These are phyloP conservation scores for Conticribra guillardii DNA, from an alignment of 108 stramenopile species.

Conservation along the genomic window DNA sequence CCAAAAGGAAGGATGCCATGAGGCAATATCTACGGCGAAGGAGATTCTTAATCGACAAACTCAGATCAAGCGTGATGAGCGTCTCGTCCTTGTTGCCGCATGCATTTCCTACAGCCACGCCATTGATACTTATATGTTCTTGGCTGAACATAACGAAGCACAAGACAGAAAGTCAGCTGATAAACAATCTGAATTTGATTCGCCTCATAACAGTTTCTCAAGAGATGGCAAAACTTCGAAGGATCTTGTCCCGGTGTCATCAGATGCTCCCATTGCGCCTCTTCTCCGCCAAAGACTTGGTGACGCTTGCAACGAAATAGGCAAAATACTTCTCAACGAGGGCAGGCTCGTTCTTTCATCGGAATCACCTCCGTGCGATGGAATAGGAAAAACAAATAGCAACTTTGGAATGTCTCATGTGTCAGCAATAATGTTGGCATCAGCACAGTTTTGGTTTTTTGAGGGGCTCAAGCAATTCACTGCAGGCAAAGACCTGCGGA, in stretches of 20 bases:
- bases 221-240: neutral
- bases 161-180: constrained; percentile 5
- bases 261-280: constrained; percentile 32
- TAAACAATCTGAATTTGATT: neutral
- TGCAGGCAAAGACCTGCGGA: constrained; percentile 62
- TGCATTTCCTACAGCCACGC: constrained; percentile 73
- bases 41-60: constrained; percentile 56
- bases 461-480: constrained; percentile 71
- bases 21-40: constrained; percentile 50
- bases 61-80: constrained; percentile 64
- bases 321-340: constrained; percentile 69
- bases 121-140: constrained; percentile 47
- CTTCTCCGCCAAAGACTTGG: constrained; percentile 81
- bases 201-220: neutral
- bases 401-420: constrained; percentile 38
- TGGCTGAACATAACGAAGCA: constrained; percentile 15
- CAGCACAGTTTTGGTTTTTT: constrained; percentile 85
- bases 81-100: constrained; percentile 79
- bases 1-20: constrained; percentile 44
- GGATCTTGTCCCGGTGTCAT: neutral
- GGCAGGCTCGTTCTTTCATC: constrained; percentile 56
- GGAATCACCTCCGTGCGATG: constrained; percentile 6
- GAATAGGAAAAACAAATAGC: neutral
- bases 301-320: constrained; percentile 87
- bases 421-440: constrained; percentile 62